Percentiles rank a stretch among this genome's conserved stretches.
Conservation (phyloP, 257 asterid species). For the Nicotiana sylvestris region DNA sequence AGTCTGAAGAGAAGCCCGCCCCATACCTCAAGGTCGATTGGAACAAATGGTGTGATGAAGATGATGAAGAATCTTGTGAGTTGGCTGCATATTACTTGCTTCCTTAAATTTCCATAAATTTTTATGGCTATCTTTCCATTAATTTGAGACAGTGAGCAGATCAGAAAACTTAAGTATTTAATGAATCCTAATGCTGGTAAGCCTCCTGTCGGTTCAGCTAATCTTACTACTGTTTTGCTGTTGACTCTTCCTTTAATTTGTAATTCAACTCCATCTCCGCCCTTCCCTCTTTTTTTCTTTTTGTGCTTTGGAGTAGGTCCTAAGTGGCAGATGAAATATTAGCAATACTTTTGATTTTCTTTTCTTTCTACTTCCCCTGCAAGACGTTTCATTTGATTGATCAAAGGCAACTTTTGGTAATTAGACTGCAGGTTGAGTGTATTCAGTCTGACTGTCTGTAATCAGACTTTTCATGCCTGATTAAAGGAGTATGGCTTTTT, state of each 20-base stretch:
- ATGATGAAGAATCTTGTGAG: conserved; percentile 79
- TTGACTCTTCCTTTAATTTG: neutral
- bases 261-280: neutral
- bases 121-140: neutral
- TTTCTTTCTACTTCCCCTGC: neutral
- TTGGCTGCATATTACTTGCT: conserved; percentile 19
- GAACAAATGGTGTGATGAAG: conserved; percentile 93
- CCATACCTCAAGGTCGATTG: conserved; percentile 86
- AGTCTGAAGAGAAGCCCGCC: conserved; percentile 74
- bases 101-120: neutral
- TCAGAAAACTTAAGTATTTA: neutral
- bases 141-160: neutral
- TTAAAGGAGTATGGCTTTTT: neutral
- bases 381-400: neutral
- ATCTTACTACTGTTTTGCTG: neutral
- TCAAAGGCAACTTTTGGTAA: neutral
- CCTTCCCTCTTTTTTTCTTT: neutral
- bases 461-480: neutral
- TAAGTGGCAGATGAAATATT: neutral
- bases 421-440: neutral
- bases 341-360: neutral
- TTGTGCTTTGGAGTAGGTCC: neutral
- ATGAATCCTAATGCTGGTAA: conserved; percentile 2
- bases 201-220: neutral
- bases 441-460: neutral